Evolutionary conservation across 139 green algal genomes (phyloP), one percentile per base, ranked within the genome.

Genomic region (Tetraselmis striata): DNA sequence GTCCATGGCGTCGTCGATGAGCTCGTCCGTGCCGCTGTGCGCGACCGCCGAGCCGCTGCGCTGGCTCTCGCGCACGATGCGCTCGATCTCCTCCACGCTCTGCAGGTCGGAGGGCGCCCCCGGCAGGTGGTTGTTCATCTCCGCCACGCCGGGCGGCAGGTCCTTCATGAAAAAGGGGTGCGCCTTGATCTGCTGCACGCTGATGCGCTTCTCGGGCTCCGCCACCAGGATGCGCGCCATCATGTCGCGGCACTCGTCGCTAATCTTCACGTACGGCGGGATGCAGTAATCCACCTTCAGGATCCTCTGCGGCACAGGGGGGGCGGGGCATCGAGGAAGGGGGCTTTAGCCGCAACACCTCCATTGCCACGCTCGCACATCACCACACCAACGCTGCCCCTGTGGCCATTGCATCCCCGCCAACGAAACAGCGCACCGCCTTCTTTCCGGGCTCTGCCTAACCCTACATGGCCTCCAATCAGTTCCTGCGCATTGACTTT

Each of bases 91-190:
- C 26, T 83, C 82, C 28, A 90, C 30, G 29, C 79, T 86, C 86
- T 88, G 82, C 77, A 83, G 2, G 45, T 67, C 45, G 11, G 45
- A 18, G 45, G 45, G 45, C 45, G 45, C 11, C 11, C 45, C 45
- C 11, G 45, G 45, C 45, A 67, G 45, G 45, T 67, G 45, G 45
- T 87, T 86, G 80, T 97, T 97, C 93, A 97, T 95, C 31, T 92
- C 90, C 59, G 83, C 84, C 5, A 96, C 91, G 24, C 95, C 94
- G 1, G 89, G 89, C n/a, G 95, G 95, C 83, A 98, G 92, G 84
- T 97, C 95, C 82, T 94, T 95, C 59, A 86, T 83, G 87, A 95
- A 99, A 94, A 94, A 99, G 24, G 92, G 89, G 82, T 96, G 92
- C 67, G 86, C 27, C 80, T 88, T 80, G 76, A 98, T 93, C 81